Percentiles rank a stretch among this genome's conserved stretches.
phyloP scores from a whole-genome alignment of 257 asterid species.

The Schizonepeta tenuifolia region DNA sequence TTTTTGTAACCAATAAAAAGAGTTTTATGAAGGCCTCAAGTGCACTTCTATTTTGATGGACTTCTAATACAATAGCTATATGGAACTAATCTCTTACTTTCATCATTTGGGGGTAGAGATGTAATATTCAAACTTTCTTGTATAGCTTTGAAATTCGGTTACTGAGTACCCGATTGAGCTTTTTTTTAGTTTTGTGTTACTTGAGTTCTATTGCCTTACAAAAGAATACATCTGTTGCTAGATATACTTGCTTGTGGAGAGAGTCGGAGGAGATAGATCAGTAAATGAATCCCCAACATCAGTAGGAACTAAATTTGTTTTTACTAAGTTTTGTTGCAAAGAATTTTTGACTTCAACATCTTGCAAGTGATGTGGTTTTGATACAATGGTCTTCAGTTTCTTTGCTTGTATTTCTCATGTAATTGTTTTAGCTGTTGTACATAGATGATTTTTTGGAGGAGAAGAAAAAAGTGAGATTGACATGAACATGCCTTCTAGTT shows the following conservation, averaged over 20 bases:
- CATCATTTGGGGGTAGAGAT: neutral
- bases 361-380: constrained; percentile 20
- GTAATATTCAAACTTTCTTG: neutral
- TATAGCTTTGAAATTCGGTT: neutral
- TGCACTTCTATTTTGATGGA: neutral
- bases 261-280: neutral
- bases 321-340: constrained; percentile 9
- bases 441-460: neutral
- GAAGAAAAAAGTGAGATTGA: neutral
- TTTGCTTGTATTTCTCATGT: constrained; percentile 5
- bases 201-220: neutral
- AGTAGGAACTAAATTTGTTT: neutral
- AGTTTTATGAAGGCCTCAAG: neutral
- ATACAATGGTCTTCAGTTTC: neutral
- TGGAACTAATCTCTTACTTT: neutral
- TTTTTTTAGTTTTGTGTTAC: neutral
- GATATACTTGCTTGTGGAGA: constrained; percentile 2
- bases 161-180: neutral
- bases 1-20: neutral
- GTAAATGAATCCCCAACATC: neutral
- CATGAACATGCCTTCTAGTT: neutral
- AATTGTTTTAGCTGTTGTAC: neutral
- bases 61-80: neutral
- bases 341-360: constrained; percentile 15
- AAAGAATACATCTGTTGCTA: neutral